These are phyloP conservation scores for Pontederia crassipes DNA, from an alignment of 176 grass and related monocot species.

Conservation along the genomic window DNA sequence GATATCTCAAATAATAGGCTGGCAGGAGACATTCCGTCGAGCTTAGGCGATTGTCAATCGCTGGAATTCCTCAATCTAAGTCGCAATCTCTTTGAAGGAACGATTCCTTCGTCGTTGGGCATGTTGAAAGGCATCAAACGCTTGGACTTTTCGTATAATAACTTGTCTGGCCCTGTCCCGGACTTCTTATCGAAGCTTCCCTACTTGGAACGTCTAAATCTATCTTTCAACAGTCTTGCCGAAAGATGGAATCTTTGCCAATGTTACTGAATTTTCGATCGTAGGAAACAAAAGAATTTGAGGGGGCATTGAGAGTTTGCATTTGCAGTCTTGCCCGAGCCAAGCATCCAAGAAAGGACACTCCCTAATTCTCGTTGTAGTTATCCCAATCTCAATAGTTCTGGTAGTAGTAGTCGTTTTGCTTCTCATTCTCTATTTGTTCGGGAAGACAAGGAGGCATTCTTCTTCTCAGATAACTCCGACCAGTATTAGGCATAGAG, in stretches of 20 bases:
- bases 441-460: neutral
- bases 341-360: neutral
- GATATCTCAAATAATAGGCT: constrained; percentile 33
- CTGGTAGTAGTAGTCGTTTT: neutral
- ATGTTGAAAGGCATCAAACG: constrained; percentile 17
- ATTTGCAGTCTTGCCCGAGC: constrained; percentile 13
- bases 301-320: constrained; percentile 13
- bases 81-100: constrained; percentile 35
- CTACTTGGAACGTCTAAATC: constrained; percentile 28
- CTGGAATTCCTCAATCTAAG: constrained; percentile 38
- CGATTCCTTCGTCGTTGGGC: constrained; percentile 32
- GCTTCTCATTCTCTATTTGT: neutral
- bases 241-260: constrained; percentile 25
- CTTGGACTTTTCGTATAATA: constrained; percentile 45
- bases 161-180: constrained; percentile 29
- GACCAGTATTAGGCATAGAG: constrained; percentile 1
- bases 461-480: neutral
- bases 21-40: constrained; percentile 27
- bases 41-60: constrained; percentile 23
- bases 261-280: constrained; percentile 18
- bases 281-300: constrained; percentile 37
- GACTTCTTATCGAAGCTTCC: constrained; percentile 17
- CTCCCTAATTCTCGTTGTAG: constrained; percentile 10
- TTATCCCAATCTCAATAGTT: constrained; percentile 9
- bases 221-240: constrained; percentile 53